Base-by-base conservation (phyloP, 1,284 basidiomycete species). In the Xerocomus nothofagi region DNA sequence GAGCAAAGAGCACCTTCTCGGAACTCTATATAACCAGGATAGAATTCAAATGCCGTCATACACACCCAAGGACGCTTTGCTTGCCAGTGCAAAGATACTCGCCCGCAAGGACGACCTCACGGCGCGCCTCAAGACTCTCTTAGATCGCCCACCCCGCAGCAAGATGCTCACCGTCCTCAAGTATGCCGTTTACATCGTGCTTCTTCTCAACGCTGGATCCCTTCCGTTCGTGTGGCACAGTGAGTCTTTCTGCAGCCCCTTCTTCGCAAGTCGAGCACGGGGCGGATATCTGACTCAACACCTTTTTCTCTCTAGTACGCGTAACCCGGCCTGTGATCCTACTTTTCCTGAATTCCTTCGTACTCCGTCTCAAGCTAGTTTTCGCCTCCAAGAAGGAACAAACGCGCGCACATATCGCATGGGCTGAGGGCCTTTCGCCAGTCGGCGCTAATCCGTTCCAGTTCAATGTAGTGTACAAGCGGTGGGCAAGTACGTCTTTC, bases 171-270 rank as follows among this genome's bases (percentile, higher is more conserved):
- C 59, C 18, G 29, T 57, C 49, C 39, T 63, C 30, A 78, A 73
- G 51, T 69, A 70, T 49, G 42, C 71, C 12, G 51, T 68, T 14
- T 59, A 65, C 23, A 15, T 78, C 17, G 45, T 79, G 1, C 58
- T 81, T 24, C 55, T 86, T 12, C 40, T 81, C 26, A 87, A 87
- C 49, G 55, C 70, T 20, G 75, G 80, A 12, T 82, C 82, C 8
- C 75, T 80, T 59, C 85, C 85, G 1, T 65, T 85, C 21, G 70
- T 70, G 27, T 88, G 86, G 86, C 86, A 88, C 57, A 55, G 85
- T 87, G 61, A 60, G 83, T 78, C n/a, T 21, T 15, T 15, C 11
- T 3, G 21, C 18, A 18, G 9, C 0, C 9, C 2, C 10, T 23
- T 27, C 15, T 26, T 14, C 10, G 10, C 14, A 10, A n/a, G 7